Conservation (phyloP, 495 filamentous ascomycete genomes). For the Bathelium albidoporum region DNA sequence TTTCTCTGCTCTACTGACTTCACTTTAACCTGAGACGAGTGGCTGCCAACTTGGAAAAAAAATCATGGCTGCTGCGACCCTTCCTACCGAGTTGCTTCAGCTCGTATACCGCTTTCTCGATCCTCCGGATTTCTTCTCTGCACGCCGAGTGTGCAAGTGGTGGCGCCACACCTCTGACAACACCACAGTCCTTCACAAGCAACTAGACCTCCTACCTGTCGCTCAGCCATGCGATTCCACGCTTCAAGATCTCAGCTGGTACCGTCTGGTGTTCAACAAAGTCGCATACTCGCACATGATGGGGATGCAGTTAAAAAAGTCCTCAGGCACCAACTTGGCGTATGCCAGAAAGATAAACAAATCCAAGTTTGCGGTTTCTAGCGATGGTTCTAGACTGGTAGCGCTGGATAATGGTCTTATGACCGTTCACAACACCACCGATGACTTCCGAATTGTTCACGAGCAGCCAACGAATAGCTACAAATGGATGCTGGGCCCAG, state of each 20-base stretch:
- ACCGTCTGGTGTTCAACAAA: conserved; percentile 9
- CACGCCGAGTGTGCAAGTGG: conserved; percentile 19
- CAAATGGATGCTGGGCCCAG: conserved; percentile 11
- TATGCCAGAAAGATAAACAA: neutral
- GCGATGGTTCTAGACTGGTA: neutral
- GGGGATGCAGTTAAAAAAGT: conserved; percentile 3
- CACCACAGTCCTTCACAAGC: conserved; percentile 4
- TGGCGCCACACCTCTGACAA: conserved; percentile 15
- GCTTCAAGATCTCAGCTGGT: conserved; percentile 1
- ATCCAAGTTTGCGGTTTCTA: neutral
- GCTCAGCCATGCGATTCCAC: conserved; percentile 1
- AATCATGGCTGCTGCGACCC: conserved; percentile 10
- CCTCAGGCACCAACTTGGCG: neutral
- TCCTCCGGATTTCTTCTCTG: conserved; percentile 13
- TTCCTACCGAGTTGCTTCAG: conserved; percentile 18
- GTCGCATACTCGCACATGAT: conserved; percentile 13
- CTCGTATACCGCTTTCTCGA: conserved; percentile 15
- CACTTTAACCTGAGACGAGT: neutral
- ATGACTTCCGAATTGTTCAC: neutral
- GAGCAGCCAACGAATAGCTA: conserved; percentile 15
- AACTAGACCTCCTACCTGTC: conserved; percentile 16
- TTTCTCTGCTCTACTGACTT: neutral
- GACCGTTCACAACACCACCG: conserved; percentile 13
- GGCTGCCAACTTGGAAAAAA: conserved; percentile 2
- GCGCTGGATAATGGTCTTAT: neutral